Base-by-base conservation (phyloP, 2,329 filamentous ascomycete genomes). In the Fusarium sp. region DNA sequence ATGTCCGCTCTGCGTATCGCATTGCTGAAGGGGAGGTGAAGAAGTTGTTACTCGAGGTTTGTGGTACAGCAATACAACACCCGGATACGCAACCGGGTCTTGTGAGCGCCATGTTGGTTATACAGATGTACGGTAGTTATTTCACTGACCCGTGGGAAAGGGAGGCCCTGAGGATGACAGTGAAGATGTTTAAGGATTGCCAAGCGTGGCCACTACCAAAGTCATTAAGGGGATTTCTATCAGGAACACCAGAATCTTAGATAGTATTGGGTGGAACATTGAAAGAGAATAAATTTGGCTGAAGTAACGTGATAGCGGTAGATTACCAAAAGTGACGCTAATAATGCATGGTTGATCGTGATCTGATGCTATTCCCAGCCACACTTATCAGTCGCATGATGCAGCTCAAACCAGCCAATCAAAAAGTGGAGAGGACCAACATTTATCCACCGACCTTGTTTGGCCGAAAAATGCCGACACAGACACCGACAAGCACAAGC, bases 171-270 rank as follows among this genome's bases (percentile, higher is more conserved):
- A 65, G 37, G 7, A 62, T 44, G 3, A 70, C 68, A 3, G 68
- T 72, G 14, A 39, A 50, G 6, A 67, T 66, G 59, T 72, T 72
- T 8, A 56, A 52, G 2, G 62, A 63, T 5, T 62, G 70, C 2
- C 62, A 66, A 11, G 70, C 70, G 0, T 72, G 70, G 70, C 70
- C 70, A 0, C 37, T 72, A 2, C 65, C 70, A 0, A 71, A 65
- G 7, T 50, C 50, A 1, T 22, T 72, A 0, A 61, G 43, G 11
- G 15, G 20, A 9, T 43, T 67, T 14, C n/a, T 48, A 19, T 64
- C 50, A 78, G 79, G 49, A 83, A 84, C 47, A 87, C 88, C 28
- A 30, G 9, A 30, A 30, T 30, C 11, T 13, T 30, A 30, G 28
- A 30, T 13, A 13, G 10, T 8, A 30, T 30, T 26, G 26, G 6